Conservation (phyloP, 805 yeast genomes). For the Kazachstania africana region DNA sequence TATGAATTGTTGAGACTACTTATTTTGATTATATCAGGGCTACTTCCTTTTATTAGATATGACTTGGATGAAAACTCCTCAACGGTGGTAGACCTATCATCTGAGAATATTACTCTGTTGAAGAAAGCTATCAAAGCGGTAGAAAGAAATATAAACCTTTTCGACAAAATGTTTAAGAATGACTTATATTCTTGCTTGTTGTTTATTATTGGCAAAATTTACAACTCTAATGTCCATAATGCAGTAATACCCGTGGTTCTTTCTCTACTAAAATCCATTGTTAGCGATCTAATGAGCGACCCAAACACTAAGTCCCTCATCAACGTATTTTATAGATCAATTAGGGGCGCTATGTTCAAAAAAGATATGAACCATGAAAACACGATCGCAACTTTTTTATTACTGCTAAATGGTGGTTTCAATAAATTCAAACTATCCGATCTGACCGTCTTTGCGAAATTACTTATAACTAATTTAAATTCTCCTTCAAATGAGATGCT, state of each 20-base stretch:
- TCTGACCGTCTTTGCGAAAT: too few species aligned
- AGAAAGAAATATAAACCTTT: constrained; percentile 48
- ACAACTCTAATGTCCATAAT: constrained; percentile 31
- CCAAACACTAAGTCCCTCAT: constrained; percentile 12
- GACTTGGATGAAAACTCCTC: constrained; percentile 12
- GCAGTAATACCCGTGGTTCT: constrained; percentile 40
- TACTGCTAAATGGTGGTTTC: constrained; percentile 30
- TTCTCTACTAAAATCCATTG: constrained; percentile 37
- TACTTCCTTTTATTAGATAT: constrained; percentile 48
- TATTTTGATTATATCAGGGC: constrained; percentile 47
- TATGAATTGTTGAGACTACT: constrained; percentile 70
- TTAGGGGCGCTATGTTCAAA: constrained; percentile 17
- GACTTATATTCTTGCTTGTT: constrained; percentile 67
- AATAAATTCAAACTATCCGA: too few species aligned
- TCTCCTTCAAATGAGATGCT: too few species aligned
- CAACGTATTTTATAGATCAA: constrained; percentile 28
- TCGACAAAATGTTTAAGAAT: constrained; percentile 55
- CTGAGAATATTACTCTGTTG: constrained; percentile 31
- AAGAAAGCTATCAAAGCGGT: constrained; percentile 40
- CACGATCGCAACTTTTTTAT: constrained; percentile 31
- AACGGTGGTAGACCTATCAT: constrained; percentile 3
- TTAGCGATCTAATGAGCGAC: constrained; percentile 25
- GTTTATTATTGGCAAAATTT: constrained; percentile 47
- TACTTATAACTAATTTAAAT: too few species aligned
- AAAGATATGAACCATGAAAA: too few species aligned